Conservation (phyloP, 2,329 filamentous ascomycete species). For the Penicillium digitatum region DNA sequence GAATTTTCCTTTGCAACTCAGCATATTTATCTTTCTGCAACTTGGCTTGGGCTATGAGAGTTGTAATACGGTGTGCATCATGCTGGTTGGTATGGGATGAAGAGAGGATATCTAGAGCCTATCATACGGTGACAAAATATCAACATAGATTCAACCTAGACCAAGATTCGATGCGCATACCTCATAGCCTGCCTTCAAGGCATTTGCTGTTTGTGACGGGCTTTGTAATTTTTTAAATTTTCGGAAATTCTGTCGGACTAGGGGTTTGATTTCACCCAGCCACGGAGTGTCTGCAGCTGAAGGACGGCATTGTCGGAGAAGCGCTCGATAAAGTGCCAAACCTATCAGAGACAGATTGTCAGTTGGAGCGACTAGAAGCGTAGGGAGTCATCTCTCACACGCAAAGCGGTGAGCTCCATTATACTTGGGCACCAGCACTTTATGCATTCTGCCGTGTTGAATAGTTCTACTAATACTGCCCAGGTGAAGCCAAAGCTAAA, state of each 20-base stretch:
- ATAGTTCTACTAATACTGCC: not conserved
- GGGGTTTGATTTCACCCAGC: constrained; percentile 23
- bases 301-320: constrained; percentile 41
- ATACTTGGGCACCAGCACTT: constrained; percentile 30
- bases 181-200: constrained; percentile 43
- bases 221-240: constrained; percentile 39
- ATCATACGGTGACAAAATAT: constrained; percentile 2
- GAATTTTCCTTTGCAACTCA: constrained; percentile 19
- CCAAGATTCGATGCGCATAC: constrained; percentile 20
- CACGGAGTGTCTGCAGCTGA: constrained; percentile 24
- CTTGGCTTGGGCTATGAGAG: constrained; percentile 27
- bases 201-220: constrained; percentile 37
- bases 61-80: constrained; percentile 23
- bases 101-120: constrained; percentile 41
- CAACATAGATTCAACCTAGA: not conserved
- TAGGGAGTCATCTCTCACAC: constrained; percentile 30
- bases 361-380: not conserved
- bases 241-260: constrained; percentile 39
- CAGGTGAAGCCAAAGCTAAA: not conserved
- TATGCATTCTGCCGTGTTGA: constrained; percentile 33
- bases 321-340: constrained; percentile 44
- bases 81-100: constrained; percentile 28
- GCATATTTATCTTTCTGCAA: constrained; percentile 21
- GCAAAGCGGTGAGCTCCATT: constrained; percentile 45
- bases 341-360: constrained; percentile 26